phyloP scores from a whole-genome alignment of 1,284 basidiomycete species.

The Ganoderma boninense region DNA sequence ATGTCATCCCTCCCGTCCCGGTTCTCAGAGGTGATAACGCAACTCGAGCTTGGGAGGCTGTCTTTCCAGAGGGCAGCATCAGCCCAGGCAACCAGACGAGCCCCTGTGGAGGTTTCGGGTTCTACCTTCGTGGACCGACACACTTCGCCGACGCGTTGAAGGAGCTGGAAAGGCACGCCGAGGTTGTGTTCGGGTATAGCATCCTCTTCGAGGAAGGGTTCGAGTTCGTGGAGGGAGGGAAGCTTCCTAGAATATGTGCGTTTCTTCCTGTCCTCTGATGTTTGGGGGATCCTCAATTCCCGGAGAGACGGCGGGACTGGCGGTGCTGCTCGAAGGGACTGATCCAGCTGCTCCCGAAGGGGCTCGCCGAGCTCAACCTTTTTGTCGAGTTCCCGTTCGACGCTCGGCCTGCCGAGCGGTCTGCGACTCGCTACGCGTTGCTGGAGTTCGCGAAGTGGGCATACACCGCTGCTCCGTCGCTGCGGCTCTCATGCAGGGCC shows the following conservation, averaged over 20 bases:
- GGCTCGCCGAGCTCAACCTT: not conserved
- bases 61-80: constrained; percentile 67
- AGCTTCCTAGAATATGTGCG: constrained; percentile 71
- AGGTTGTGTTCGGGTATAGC: constrained; percentile 64
- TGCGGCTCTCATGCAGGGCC: not conserved
- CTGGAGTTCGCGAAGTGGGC: not conserved
- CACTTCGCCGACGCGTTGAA: constrained; percentile 47
- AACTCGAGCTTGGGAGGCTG: constrained; percentile 62
- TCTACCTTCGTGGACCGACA: constrained; percentile 61
- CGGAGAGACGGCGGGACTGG: constrained; percentile 62
- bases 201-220: constrained; percentile 65
- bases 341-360: not conserved
- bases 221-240: constrained; percentile 70
- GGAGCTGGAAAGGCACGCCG: constrained; percentile 43
- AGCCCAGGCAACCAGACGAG: constrained; percentile 53
- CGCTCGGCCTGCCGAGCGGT: not conserved
- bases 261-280: constrained; percentile 15
- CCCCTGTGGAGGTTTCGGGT: constrained; percentile 66
- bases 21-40: constrained; percentile 38
- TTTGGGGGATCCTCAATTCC: not conserved
- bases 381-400: not conserved
- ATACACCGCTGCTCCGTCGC: not conserved
- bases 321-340: not conserved
- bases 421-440: not conserved
- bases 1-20: constrained; percentile 47